Evolutionary conservation across 306 rosid genomes (phyloP).

Genomic region (Hippophae gyantsensis): DNA sequence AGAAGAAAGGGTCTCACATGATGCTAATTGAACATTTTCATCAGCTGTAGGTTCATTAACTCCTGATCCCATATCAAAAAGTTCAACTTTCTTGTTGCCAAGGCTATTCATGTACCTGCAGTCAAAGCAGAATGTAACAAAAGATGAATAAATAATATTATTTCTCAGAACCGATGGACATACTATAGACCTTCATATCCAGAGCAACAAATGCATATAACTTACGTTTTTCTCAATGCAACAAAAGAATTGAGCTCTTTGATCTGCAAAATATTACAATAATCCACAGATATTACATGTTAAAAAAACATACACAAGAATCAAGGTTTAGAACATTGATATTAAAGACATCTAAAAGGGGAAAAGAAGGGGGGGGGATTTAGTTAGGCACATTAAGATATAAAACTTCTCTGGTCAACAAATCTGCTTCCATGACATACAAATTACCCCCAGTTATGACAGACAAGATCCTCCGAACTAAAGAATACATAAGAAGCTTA

Average conservation of each 20-base stretch:
- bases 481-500: too few species aligned
- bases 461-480: too few species aligned
- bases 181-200: neutral
- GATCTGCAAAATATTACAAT: constrained; percentile 48
- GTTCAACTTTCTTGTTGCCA: constrained; percentile 88
- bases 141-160: too few species aligned
- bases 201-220: constrained; percentile 12
- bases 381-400: too few species aligned
- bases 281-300: constrained; percentile 2
- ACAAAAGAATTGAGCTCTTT: constrained; percentile 95
- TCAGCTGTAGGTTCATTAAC: constrained; percentile 71
- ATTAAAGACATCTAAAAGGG: too few species aligned
- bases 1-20: constrained; percentile 43
- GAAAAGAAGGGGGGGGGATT: too few species aligned
- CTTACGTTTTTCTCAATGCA: constrained; percentile 95
- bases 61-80: constrained; percentile 91
- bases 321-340: neutral
- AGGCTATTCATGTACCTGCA: constrained; percentile 80
- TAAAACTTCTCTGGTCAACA: too few species aligned
- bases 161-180: constrained; percentile 2
- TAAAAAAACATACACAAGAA: neutral
- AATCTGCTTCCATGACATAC: too few species aligned
- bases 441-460: too few species aligned
- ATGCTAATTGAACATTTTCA: constrained; percentile 75
- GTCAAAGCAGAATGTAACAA: constrained; percentile 16